phyloP scores from a whole-genome alignment of 1,284 basidiomycete genomes.

The Papiliotrema terrestris region DNA sequence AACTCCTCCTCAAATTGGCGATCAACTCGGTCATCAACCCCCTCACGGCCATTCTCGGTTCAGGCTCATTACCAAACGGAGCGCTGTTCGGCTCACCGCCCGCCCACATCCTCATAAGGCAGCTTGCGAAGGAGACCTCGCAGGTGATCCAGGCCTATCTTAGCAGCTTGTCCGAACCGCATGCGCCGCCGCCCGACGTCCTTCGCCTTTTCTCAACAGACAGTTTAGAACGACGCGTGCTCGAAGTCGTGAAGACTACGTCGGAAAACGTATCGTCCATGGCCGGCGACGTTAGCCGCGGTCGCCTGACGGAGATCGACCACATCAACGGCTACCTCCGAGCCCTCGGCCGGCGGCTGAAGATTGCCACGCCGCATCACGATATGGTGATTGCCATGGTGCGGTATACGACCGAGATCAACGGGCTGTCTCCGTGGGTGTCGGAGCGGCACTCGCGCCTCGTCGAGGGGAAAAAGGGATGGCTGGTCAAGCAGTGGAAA shows the following conservation, averaged over 20 bases:
- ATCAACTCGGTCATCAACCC: constrained; percentile 85
- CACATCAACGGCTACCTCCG: constrained; percentile 84
- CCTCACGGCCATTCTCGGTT: constrained; percentile 69
- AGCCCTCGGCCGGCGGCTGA: constrained; percentile 60
- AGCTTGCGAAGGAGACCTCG: constrained; percentile 58
- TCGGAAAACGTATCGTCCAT: constrained; percentile 71
- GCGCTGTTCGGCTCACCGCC: constrained; percentile 56
- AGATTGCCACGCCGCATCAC: constrained; percentile 63
- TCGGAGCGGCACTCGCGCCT: too few species aligned
- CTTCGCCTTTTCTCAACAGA: constrained; percentile 32
- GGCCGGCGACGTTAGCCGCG: constrained; percentile 63
- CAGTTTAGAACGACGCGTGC: constrained; percentile 52
- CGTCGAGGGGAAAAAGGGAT: not conserved
- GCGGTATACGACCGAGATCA: constrained; percentile 51
- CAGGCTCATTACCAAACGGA: constrained; percentile 69
- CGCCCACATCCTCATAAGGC: constrained; percentile 52
- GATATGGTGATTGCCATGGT: constrained; percentile 62
- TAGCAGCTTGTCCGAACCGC: constrained; percentile 48
- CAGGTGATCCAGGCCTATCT: constrained; percentile 55
- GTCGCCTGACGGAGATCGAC: constrained; percentile 67
- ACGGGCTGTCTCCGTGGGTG: constrained; percentile 2
- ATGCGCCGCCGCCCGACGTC: constrained; percentile 25
- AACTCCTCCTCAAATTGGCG: constrained; percentile 76
- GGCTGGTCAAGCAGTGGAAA: not conserved
- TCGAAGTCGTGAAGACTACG: constrained; percentile 59